Conservation (phyloP, 106 monocot species). For the Amphibolis antarctica region DNA sequence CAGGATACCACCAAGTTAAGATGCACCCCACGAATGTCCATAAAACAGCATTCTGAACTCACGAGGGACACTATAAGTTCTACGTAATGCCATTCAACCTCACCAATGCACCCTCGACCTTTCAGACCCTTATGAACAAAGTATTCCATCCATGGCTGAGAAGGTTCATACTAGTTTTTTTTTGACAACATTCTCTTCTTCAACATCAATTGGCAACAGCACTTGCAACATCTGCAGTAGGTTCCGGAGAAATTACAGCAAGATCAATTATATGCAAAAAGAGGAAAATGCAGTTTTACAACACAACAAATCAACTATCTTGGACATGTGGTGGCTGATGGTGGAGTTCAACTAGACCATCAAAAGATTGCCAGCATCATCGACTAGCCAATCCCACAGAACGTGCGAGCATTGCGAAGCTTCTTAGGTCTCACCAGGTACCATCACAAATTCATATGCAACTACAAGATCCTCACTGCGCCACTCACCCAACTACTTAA, state of each 20-base stretch:
- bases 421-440: too few relatives aligned
- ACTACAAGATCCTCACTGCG: too few relatives aligned
- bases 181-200: conserved; percentile 9
- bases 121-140: conserved; percentile 2
- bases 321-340: too few relatives aligned
- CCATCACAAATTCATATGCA: too few relatives aligned
- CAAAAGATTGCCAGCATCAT: too few relatives aligned
- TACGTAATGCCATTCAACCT: conserved; percentile 1
- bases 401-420: too few relatives aligned
- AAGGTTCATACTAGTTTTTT: not conserved
- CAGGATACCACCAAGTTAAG: not conserved
- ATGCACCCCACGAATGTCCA: not conserved
- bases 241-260: not conserved
- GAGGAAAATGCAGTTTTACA: not conserved
- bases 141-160: not conserved
- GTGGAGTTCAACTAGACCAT: too few relatives aligned
- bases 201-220: not conserved
- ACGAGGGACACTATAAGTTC: conserved; percentile 6
- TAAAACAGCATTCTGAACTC: not conserved
- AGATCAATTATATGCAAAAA: not conserved
- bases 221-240: not conserved
- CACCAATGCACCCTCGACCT: not conserved
- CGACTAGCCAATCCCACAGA: too few relatives aligned
- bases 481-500: too few relatives aligned
- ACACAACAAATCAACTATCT: too few relatives aligned